Evolutionary conservation across 345 rosid genomes (phyloP).

Genomic region (Populus pruinosa): DNA sequence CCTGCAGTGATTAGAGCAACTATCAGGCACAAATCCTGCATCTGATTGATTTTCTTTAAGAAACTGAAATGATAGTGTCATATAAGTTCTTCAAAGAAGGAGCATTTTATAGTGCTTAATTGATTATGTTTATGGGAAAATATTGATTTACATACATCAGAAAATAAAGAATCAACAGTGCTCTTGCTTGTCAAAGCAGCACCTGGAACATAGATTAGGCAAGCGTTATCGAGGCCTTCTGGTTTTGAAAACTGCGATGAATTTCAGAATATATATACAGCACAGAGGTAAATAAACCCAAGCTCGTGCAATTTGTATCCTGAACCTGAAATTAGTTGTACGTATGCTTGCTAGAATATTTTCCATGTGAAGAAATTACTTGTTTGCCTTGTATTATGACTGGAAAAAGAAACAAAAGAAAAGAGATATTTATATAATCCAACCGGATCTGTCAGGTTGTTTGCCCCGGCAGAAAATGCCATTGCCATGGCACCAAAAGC

Average conservation of each 20-base stretch:
- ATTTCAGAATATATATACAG: too few species aligned
- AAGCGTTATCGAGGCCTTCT: slow-evolving; percentile 32
- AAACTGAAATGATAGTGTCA: slow-evolving; percentile 14
- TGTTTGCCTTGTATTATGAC: too few species aligned
- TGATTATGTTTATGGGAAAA: neutral
- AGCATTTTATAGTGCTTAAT: too few species aligned
- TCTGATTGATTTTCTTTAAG: slow-evolving; percentile 31
- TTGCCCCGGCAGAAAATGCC: slow-evolving; percentile 32
- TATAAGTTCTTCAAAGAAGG: too few species aligned
- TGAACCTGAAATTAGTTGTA: neutral
- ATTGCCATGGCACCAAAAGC: slow-evolving; percentile 24
- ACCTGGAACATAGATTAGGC: slow-evolving; percentile 28
- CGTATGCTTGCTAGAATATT: neutral
- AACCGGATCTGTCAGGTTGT: slow-evolving; percentile 34
- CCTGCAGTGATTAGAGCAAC: slow-evolving; percentile 32
- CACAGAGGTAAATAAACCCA: too few species aligned
- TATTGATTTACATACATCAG: slow-evolving; percentile 16
- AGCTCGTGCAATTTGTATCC: neutral
- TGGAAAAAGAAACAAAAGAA: neutral
- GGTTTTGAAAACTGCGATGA: slow-evolving; percentile 29
- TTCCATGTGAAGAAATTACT: neutral
- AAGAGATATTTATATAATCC: neutral
- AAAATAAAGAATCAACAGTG: slow-evolving; percentile 22
- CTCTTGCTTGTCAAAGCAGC: slow-evolving; percentile 29
- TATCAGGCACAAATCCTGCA: slow-evolving; percentile 36